Percentiles rank a stretch among this genome's conserved stretches.
Conservation (phyloP, 164 flowering plant species). For the Brasenia schreberi region DNA sequence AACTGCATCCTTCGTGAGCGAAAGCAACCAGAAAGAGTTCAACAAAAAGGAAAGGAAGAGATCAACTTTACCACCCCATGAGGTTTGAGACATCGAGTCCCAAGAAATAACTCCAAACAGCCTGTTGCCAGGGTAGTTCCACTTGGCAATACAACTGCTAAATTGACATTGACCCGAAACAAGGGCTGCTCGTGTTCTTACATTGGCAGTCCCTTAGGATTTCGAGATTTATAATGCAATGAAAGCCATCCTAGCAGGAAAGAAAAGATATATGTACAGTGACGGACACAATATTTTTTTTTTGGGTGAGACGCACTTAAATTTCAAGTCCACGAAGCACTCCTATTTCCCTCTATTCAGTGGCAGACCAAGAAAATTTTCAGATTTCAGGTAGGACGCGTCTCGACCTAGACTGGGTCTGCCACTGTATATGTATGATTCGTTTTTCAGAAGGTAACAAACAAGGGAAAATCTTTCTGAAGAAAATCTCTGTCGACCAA, state of each 20-base stretch:
- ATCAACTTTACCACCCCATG: not conserved
- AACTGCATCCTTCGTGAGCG: not conserved
- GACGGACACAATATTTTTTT: too few species aligned
- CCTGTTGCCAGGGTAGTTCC: not conserved
- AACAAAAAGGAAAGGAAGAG: not conserved
- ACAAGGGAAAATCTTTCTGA: not conserved
- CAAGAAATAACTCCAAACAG: not conserved
- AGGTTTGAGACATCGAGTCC: not conserved
- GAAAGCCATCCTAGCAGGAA: not conserved
- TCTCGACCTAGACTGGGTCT: too few species aligned
- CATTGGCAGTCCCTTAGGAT: not conserved
- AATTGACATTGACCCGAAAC: too few species aligned
- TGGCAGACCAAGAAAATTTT: too few species aligned
- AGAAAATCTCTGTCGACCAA: not conserved
- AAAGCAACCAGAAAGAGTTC: not conserved
- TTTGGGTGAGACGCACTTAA: too few species aligned
- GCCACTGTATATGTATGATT: too few species aligned
- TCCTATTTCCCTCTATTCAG: too few species aligned
- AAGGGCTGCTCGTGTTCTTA: too few species aligned
- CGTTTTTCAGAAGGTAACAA: not conserved
- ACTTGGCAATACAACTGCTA: not conserved
- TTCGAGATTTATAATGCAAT: too few species aligned
- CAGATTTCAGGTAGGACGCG: too few species aligned
- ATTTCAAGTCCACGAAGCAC: too few species aligned
- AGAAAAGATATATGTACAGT: too few species aligned